Evolutionary conservation across 176 grass and related monocot species (phyloP).

Genomic region (Cenchrus fungigraminus): DNA sequence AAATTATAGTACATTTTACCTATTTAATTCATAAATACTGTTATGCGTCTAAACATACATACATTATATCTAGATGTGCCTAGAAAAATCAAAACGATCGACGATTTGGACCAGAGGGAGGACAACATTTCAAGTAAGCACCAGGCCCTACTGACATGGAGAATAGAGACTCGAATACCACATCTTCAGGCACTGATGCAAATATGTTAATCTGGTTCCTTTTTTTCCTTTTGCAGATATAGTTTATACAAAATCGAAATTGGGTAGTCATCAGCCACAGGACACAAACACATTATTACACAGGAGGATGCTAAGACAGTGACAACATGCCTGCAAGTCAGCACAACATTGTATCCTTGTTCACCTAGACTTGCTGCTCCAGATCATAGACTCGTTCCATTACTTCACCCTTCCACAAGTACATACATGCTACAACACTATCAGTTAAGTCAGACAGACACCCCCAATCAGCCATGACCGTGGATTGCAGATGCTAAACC

Average conservation of each 20-base stretch:
- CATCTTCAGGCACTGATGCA: background rate
- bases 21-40: no score
- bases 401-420: slow-evolving; percentile 4
- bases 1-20: no score
- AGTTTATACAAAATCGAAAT: slow-evolving; percentile 56
- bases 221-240: slow-evolving; percentile 22
- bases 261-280: background rate
- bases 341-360: background rate
- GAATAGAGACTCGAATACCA: background rate
- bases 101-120: no score
- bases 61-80: no score
- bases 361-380: slow-evolving; percentile 3
- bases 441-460: background rate
- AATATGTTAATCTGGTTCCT: slow-evolving; percentile 32
- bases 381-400: slow-evolving; percentile 13
- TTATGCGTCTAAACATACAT: no score
- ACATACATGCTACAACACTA: slow-evolving; percentile 37
- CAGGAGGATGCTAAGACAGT: slow-evolving; percentile 31
- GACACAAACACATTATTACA: slow-evolving; percentile 37
- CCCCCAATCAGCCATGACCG: background rate
- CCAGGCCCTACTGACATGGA: background rate
- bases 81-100: no score
- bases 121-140: no score
- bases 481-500: slow-evolving; percentile 33
- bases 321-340: background rate